Conservation (phyloP, 805 yeast genomes). For the Candida tibetensis region DNA sequence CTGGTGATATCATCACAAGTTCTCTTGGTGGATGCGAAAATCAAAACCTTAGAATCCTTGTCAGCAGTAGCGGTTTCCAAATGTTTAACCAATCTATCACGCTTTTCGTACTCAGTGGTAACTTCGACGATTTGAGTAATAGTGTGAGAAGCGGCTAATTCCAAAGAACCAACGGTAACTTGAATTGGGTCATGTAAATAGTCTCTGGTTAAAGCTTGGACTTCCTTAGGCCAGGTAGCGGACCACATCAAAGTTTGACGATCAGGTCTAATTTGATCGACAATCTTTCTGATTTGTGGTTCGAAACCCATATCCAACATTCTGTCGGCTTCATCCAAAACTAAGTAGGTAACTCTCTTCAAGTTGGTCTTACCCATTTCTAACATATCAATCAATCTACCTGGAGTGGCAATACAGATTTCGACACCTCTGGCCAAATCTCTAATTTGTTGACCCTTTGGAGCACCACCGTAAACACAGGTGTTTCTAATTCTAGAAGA, state of each 20-base stretch:
- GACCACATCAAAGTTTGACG: constrained; percentile 99
- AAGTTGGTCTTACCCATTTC: constrained; percentile 93
- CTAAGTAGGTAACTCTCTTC: constrained; percentile 94
- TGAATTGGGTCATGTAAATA: constrained; percentile 91
- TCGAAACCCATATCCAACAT: constrained; percentile 99
- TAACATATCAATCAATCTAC: constrained; percentile 96
- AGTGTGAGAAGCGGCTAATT: constrained; percentile 93
- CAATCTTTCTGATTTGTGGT: constrained; percentile 98
- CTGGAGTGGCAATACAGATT: constrained; percentile 97
- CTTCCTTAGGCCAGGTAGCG: constrained; percentile 99
- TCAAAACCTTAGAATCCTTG: constrained; percentile 71
- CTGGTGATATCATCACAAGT: constrained; percentile 94
- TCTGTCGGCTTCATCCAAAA: constrained; percentile 98
- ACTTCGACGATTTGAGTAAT: constrained; percentile 93
- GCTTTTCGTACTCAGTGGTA: constrained; percentile 86
- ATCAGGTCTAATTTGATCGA: constrained; percentile 97
- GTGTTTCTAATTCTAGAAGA: constrained; percentile 93
- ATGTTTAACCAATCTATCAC: constrained; percentile 83
- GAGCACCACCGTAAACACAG: constrained; percentile 99
- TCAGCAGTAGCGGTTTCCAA: constrained; percentile 75
- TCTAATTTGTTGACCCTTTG: constrained; percentile 96
- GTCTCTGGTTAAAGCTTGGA: constrained; percentile 88
- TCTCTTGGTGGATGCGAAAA: constrained; percentile 96
- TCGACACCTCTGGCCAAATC: constrained; percentile 94
- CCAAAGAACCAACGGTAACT: constrained; percentile 94